Base-by-base conservation (phyloP, 148 eudicot genomes). In the Rhododendron simsii region DNA sequence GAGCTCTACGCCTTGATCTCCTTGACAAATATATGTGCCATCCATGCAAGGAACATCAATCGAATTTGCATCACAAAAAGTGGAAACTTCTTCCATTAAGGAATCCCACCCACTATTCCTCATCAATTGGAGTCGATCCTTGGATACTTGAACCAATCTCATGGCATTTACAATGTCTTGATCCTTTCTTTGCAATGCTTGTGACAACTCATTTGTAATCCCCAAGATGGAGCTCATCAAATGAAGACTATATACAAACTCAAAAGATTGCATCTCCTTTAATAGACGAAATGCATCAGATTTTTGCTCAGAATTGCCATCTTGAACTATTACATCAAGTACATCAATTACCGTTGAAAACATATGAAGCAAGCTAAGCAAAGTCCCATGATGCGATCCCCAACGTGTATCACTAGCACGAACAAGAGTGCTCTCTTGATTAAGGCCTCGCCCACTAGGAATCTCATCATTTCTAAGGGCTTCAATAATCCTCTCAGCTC, bases 341-440 rank as follows among this genome's bases (percentile, higher is more conserved):
- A 67, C 37, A 28, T 71, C 39, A 71, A 71, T 30, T 4, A 80
- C 33, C 7, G 63, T 9, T 33, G 82, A 33, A 69, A 76, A 57
- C 48, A 85, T 59, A 30, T 2, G 1, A 41, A 67, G 41, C 53
- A 87, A 59, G 12, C 55, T 86, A 3, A 80, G n/a, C 3, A 90
- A 45, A 10, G 86, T 45, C 7, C n/a, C 47, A 73, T 85, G 83
- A 85, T 89, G 86, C 4, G 85, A 87, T 14, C 20, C 89, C 89
- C 91, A 89, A 69, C 86, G 33, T 5, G 87, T 87, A 80, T 87
- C 88, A 44, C 73, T 21, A 2, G 78, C 37, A 11, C 84, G 26
- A 20, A 21, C 59, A 11, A 87, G 37, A 47, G 26, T 44, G 26
- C 1, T 30, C 50, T 86, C 88, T 80, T 89, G 88, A 76, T 86